These are phyloP conservation scores for Intubia oerlemansii DNA, from an alignment of 2,329 filamentous ascomycete species.

Conservation along the genomic window DNA sequence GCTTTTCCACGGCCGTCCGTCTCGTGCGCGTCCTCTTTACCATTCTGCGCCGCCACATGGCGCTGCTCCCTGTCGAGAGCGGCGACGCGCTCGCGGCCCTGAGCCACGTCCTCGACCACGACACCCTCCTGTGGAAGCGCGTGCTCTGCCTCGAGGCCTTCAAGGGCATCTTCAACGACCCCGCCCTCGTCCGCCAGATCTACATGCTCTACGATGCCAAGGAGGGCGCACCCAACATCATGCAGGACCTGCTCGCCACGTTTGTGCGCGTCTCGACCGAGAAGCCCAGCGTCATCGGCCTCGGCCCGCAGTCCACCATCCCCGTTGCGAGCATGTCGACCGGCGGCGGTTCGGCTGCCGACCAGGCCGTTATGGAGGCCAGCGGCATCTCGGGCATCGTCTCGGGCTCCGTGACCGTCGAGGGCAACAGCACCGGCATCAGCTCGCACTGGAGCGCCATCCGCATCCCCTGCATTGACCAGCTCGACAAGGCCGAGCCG, in stretches of 20 bases:
- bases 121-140: slow-evolving; percentile 67
- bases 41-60: slow-evolving; percentile 57
- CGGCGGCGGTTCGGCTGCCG: slow-evolving; percentile 36
- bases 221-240: slow-evolving; percentile 49
- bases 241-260: slow-evolving; percentile 64
- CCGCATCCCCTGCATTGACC: slow-evolving; percentile 74
- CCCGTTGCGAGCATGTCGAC: slow-evolving; percentile 40
- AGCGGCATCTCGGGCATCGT: slow-evolving; percentile 79
- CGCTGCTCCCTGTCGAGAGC: slow-evolving; percentile 54
- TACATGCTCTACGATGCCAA: slow-evolving; percentile 61
- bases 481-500: slow-evolving; percentile 78
- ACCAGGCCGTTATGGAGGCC: slow-evolving; percentile 77
- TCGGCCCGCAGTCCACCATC: slow-evolving; percentile 73
- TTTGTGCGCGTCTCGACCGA: slow-evolving; percentile 89
- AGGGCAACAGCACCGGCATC: slow-evolving; percentile 53
- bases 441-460: slow-evolving; percentile 82
- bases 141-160: slow-evolving; percentile 84
- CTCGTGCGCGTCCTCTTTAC: slow-evolving; percentile 68
- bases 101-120: slow-evolving; percentile 74
- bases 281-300: slow-evolving; percentile 70
- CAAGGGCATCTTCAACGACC: slow-evolving; percentile 64
- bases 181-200: slow-evolving; percentile 55
- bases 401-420: slow-evolving; percentile 43
- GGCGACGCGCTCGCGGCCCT: slow-evolving; percentile 64
- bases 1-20: slow-evolving; percentile 65